phyloP scores from a whole-genome alignment of 106 monocot genomes.

The Dioscorea dumetorum region DNA sequence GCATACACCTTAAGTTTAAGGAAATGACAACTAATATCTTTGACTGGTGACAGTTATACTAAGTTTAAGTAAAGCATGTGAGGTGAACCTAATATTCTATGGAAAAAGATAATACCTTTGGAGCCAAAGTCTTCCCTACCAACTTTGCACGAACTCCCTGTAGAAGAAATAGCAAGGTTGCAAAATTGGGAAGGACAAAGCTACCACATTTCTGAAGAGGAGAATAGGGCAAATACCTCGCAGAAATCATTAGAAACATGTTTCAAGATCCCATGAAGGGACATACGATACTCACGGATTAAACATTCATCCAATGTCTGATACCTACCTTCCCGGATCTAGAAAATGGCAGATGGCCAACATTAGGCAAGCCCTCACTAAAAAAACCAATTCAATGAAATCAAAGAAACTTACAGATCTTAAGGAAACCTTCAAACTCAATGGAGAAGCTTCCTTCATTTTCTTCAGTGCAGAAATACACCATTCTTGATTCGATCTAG shows the following conservation, averaged over 20 bases:
- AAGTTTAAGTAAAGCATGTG: too few relatives aligned
- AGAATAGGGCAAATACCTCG: conserved; percentile 40
- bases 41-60: too few relatives aligned
- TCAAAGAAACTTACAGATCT: conserved; percentile 58
- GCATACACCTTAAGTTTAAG: too few relatives aligned
- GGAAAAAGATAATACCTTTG: conserved; percentile 52
- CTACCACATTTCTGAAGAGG: not conserved
- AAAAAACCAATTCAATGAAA: not conserved
- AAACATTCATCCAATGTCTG: conserved; percentile 93
- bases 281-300: conserved; percentile 88
- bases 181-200: not conserved
- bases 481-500: conserved; percentile 67
- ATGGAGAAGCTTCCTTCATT: conserved; percentile 87
- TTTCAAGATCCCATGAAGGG: conserved; percentile 74
- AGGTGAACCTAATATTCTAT: too few relatives aligned
- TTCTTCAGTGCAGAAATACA: conserved; percentile 77
- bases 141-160: conserved; percentile 84
- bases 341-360: not conserved
- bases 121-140: conserved; percentile 69
- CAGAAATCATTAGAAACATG: conserved; percentile 54
- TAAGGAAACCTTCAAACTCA: conserved; percentile 80
- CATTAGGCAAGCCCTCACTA: not conserved
- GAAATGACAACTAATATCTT: too few relatives aligned
- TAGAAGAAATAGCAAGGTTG: not conserved
- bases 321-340: conserved; percentile 91